A percentile compares a stretch with the other conserved stretches of the same genome.
phyloP scores from a whole-genome alignment of 495 filamentous ascomycete species.

The Tirmania nivea region DNA sequence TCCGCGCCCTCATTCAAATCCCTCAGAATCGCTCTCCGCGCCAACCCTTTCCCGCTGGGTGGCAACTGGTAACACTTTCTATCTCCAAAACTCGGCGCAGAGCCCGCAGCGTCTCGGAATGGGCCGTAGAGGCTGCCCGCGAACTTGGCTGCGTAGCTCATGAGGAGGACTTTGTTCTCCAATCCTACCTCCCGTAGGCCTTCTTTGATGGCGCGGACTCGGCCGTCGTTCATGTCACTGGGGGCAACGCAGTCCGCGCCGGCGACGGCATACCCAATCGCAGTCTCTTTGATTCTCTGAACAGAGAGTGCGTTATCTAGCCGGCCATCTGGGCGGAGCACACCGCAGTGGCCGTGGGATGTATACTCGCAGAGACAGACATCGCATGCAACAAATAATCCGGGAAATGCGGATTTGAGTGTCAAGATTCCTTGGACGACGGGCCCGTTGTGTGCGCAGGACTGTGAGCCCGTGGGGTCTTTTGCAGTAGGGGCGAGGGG shows the following conservation, averaged over 20 bases:
- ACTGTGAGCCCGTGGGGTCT: conserved; percentile 77
- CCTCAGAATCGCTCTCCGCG: conserved; percentile 65
- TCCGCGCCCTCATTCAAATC: conserved; percentile 89
- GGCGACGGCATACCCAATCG: conserved; percentile 75
- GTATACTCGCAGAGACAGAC: conserved; percentile 98
- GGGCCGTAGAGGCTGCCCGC: conserved; percentile 89
- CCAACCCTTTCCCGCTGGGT: conserved; percentile 76
- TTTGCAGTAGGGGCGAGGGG: conserved; percentile 59
- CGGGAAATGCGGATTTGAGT: conserved; percentile 59
- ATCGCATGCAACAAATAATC: conserved; percentile 72
- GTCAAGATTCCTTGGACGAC: conserved; percentile 70
- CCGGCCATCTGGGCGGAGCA: conserved; percentile 71
- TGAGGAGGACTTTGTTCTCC: conserved; percentile 69
- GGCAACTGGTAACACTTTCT: conserved; percentile 91
- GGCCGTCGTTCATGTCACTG: conserved; percentile 96
- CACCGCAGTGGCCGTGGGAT: conserved; percentile 94
- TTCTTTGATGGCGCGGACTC: conserved; percentile 86
- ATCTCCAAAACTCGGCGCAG: conserved; percentile 79
- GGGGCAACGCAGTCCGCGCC: conserved; percentile 94
- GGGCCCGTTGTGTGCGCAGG: conserved; percentile 79
- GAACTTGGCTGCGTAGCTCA: conserved; percentile 97
- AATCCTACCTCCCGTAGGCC: conserved; percentile 84
- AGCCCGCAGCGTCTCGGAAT: conserved; percentile 85
- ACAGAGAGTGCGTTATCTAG: conserved; percentile 84
- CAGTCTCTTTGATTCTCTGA: conserved; percentile 80